Conservation (phyloP, 306 rosid species). For the Quercus robur region DNA sequence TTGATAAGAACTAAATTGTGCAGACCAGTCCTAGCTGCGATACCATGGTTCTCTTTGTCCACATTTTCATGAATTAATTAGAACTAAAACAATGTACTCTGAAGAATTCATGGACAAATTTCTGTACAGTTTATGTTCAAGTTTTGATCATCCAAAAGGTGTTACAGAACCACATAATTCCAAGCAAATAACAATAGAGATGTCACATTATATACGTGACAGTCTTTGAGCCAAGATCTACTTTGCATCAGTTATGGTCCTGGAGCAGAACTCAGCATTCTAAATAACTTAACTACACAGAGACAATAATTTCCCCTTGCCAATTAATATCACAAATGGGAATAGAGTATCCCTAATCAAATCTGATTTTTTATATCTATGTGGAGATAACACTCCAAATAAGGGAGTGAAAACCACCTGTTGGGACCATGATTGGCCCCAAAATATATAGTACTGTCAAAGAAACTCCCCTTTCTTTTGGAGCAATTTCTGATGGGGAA, state of each 20-base stretch:
- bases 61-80: not conserved
- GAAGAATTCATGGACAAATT: not conserved
- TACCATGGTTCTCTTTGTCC: not conserved
- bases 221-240: not conserved
- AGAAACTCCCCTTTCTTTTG: not conserved
- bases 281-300: not conserved
- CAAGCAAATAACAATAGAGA: not conserved
- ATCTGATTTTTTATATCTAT: not conserved
- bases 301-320: not conserved
- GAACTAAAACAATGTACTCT: not conserved
- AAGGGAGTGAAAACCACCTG: not conserved
- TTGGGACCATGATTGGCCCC: not conserved
- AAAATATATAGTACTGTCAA: not conserved
- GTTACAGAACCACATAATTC: not conserved
- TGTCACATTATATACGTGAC: not conserved
- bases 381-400: not conserved
- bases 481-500: not conserved
- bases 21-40: not conserved
- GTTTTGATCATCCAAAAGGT: not conserved
- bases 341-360: not conserved
- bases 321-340: not conserved
- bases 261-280: not conserved
- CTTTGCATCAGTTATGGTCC: not conserved
- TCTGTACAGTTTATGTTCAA: not conserved
- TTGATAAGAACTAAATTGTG: slow-evolving; percentile 1